Evolutionary conservation across 768 basidiomycete species (phyloP), one percentile per base, ranked within the genome.

Genomic region (Suillus tomentosus): DNA sequence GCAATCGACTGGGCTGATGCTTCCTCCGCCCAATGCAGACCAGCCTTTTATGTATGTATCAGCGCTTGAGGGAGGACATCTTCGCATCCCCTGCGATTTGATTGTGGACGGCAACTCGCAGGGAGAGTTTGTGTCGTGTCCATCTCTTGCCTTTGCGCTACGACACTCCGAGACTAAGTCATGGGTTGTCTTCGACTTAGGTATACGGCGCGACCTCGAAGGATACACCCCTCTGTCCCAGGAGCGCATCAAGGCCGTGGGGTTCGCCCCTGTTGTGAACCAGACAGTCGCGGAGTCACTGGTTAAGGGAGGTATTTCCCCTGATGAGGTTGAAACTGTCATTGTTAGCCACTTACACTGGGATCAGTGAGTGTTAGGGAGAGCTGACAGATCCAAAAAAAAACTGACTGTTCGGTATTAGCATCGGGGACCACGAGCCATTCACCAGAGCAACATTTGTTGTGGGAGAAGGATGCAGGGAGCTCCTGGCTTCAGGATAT

Each of bases 331-430:
- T 63, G 68, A 78, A 34, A 76, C 75, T n/a, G 76, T 85, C 39
- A 76, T 79, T 36, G 60, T 84, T 31, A 82, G 81, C 19, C 85
- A 86, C 68, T 68, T 80, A 57, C 85, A 87, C 68, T 85, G 79
- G 66, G 84, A 86, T 67, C 72, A 76, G 65, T 70, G 43, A 6
- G 80, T 82, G 47, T 82, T 82, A 9, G 15, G 17, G 17, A 31
- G 3, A 53, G 27, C 76, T 85, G 31, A 67, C 60, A n/a, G 79
- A 79, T 10, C 62, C 85, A 84, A 82, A 82, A 1, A 22, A 79
- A 4, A 68, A 27, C 71, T 10, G 79, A 68, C 15, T 76, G 82
- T 85, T 68, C 84, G 10, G 77, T 64, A 83, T 85, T 68, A 72
- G 75, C 70, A 74, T 80, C 54, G 85, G 84, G 5, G 74, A 85